Base-by-base conservation (phyloP, 768 basidiomycete genomes). In the Collybia mongolica region DNA sequence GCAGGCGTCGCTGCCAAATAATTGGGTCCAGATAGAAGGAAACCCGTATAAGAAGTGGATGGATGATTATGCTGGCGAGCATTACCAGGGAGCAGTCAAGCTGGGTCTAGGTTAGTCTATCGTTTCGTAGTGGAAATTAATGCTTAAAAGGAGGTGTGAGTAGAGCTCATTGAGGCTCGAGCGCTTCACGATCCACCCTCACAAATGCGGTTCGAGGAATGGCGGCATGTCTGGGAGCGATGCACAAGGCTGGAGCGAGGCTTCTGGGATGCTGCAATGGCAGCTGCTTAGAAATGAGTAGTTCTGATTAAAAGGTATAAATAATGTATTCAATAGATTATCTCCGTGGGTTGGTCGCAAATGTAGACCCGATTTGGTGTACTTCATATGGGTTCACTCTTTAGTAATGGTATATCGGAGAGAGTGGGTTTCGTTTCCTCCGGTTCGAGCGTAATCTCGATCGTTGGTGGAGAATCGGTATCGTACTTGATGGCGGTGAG, bases 41-140 rank as follows among this genome's bases (percentile, higher is more conserved):
- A 96, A 96, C 59, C 80, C 83, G 4, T 97, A 95, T 65, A 73
- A 73, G 38, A 63, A 71, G 51, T 91, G 87, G 88, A 86, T 88
- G 55, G 79, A 88, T 29, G 90, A 90, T 53, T 97, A 97, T 58
- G 71, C 83, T 0, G 89, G 92, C 0, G 69, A 76, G 28, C 70
- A 67, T 17, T 96, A 85, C 61, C 89, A 93, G 59, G 61, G 59
- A 2, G 90, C 92, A 0, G 92, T 95, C 11, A 75, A 72, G 32
- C 63, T 71, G 1, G 92, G 92, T 1, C 76, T 95, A 46, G 84
- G 92, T 93, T 49, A 35, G 86, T 59, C 12, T 26, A 19, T 39
- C n/a, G 22, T 44, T 24, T 8, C 12, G 28, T 56, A 12, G 32
- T 3, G 11, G 11, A 32, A 9, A 32, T 7, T 5, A 14, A 32